Conservation (phyloP, 805 yeast species). For the Cyberlindnera amylophila region DNA sequence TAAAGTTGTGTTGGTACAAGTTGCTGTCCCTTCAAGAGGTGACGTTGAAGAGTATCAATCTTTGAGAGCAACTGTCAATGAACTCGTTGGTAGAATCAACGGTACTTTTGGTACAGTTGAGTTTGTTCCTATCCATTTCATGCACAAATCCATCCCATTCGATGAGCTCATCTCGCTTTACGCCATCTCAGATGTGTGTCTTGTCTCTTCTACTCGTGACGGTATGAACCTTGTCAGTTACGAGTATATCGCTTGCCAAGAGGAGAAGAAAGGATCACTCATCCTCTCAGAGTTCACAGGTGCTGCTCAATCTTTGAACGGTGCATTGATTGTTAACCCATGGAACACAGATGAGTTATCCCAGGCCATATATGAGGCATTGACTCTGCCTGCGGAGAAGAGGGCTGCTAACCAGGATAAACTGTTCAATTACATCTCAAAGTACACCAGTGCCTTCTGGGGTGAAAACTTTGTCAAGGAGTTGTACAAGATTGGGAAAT, state of each 20-base stretch:
- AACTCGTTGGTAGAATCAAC: conserved; percentile 92
- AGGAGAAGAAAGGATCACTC: conserved; percentile 77
- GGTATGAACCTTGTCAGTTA: conserved; percentile 97
- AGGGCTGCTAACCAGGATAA: conserved; percentile 73
- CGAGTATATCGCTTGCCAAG: conserved; percentile 96
- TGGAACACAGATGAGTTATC: conserved; percentile 97
- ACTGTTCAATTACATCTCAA: conserved; percentile 80
- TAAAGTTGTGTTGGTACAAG: conserved; percentile 90
- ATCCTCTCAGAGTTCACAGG: conserved; percentile 96
- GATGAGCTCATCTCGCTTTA: conserved; percentile 89
- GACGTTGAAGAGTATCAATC: conserved; percentile 98
- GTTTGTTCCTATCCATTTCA: conserved; percentile 94
- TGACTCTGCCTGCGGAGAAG: conserved; percentile 83
- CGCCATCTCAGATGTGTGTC: conserved; percentile 81
- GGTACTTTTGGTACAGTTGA: conserved; percentile 96
- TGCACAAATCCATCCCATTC: conserved; percentile 89
- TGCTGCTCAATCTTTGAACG: conserved; percentile 97
- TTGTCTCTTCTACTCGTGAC: conserved; percentile 92
- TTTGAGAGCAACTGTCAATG: conserved; percentile 89
- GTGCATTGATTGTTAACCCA: conserved; percentile 91
- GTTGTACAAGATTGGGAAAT: conserved; percentile 43
- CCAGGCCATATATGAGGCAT: conserved; percentile 78
- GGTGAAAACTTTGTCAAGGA: conserved; percentile 95
- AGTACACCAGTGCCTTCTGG: conserved; percentile 96
- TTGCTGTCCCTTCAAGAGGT: conserved; percentile 96